Evolutionary conservation across 2,329 filamentous ascomycete species (phyloP).

Genomic region (Aureobasidium sp.): DNA sequence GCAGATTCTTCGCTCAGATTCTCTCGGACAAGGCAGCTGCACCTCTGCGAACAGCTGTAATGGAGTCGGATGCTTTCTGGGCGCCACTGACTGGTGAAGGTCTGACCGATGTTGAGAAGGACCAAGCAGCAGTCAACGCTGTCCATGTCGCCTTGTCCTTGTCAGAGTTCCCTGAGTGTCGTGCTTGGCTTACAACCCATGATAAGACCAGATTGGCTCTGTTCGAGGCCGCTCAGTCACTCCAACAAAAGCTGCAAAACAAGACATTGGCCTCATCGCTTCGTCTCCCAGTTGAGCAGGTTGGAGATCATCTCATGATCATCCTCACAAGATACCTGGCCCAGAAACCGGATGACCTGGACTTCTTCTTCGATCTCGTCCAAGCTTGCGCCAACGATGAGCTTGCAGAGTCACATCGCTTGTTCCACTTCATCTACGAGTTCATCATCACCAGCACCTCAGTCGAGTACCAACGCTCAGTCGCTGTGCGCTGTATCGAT

Average conservation of each 20-base stretch:
- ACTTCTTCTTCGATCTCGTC: slow-evolving; percentile 76
- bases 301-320: slow-evolving; percentile 76
- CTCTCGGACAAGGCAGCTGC: slow-evolving; percentile 67
- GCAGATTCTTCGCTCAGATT: slow-evolving; percentile 83
- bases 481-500: slow-evolving; percentile 80
- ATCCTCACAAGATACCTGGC: slow-evolving; percentile 76
- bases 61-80: slow-evolving; percentile 65
- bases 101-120: slow-evolving; percentile 52
- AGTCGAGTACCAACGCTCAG: slow-evolving; percentile 73
- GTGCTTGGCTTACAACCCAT: slow-evolving; percentile 55
- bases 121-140: slow-evolving; percentile 75
- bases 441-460: slow-evolving; percentile 77
- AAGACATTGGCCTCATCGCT: slow-evolving; percentile 63
- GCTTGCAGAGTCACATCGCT: slow-evolving; percentile 64
- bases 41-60: slow-evolving; percentile 64
- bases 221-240: slow-evolving; percentile 60
- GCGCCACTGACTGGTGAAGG: slow-evolving; percentile 54
- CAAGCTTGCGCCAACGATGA: slow-evolving; percentile 77
- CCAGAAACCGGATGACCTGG: slow-evolving; percentile 53
- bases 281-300: slow-evolving; percentile 79
- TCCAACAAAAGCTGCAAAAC: slow-evolving; percentile 64
- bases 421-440: slow-evolving; percentile 77
- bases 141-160: slow-evolving; percentile 80
- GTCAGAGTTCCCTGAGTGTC: slow-evolving; percentile 55
- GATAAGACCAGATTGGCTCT: slow-evolving; percentile 50